A percentile compares a stretch with the other conserved stretches of the same genome.
Conservation (phyloP, 164 flowering plant genomes). For the Vitis cinerea region DNA sequence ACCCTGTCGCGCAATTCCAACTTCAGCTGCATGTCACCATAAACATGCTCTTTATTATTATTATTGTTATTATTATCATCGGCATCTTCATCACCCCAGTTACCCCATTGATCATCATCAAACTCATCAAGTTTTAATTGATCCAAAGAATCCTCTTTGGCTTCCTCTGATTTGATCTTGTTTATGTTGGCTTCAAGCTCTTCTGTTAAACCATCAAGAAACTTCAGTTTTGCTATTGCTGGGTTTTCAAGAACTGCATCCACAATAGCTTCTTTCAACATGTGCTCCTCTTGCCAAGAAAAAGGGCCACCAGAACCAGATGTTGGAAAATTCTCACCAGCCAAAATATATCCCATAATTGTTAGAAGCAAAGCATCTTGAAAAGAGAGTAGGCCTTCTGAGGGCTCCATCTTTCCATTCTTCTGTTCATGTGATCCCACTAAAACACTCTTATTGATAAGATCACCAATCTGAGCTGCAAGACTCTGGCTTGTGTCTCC, state of each 20-base stretch:
- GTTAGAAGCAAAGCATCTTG: conserved; percentile 78
- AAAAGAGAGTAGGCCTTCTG: conserved; percentile 64
- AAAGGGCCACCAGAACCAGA: conserved; percentile 88
- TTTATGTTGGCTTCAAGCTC: conserved; percentile 63
- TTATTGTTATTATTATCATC: conserved; percentile 31
- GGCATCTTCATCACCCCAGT: conserved; percentile 85
- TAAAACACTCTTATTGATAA: conserved; percentile 68
- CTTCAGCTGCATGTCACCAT: conserved; percentile 78
- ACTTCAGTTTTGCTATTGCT: conserved; percentile 54
- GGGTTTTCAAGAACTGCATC: conserved; percentile 88
- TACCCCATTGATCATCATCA: conserved; percentile 94
- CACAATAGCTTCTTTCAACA: conserved; percentile 78
- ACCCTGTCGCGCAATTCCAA: conserved; percentile 87
- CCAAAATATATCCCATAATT: conserved; percentile 76
- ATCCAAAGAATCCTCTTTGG: conserved; percentile 33
- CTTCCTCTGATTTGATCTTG: conserved; percentile 38
- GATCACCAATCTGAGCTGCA: conserved; percentile 85
- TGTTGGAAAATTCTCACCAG: conserved; percentile 91
- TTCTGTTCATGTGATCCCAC: conserved; percentile 30
- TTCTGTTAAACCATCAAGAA: conserved; percentile 68
- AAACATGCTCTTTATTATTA: conserved; percentile 40
- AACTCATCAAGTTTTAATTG: conserved; percentile 50
- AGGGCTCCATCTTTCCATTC: conserved; percentile 22
- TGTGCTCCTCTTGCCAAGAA: conserved; percentile 97
- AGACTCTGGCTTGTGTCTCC: conserved; percentile 92